Base-by-base conservation (phyloP, 2,329 filamentous ascomycete species). In the Alternaria brassicae region DNA sequence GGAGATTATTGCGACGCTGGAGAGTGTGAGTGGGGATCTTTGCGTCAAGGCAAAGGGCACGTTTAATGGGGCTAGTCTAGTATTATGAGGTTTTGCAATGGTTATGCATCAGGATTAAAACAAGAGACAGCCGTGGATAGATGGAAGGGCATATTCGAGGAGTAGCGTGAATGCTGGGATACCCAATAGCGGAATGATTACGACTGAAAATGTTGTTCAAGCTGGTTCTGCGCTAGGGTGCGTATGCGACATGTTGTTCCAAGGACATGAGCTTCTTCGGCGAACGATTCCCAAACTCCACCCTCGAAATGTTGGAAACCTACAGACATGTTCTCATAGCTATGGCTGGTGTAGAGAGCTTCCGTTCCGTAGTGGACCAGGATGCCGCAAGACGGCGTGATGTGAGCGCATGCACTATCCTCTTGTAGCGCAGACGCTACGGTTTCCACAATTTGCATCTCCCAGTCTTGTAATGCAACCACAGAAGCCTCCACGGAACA, bases 1-100 rank as follows among this genome's bases (percentile, higher is more conserved):
- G 21, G 88, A 84, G 79, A 86, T 85, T 41, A 75, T 77, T 37
- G 86, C 81, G 3, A 81, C 79, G 21, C 69, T 90, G 13, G 85
- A 88, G 77, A 84, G 79, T 17, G 62, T 83, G 21, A 79, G 82
- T n/a, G 89, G 88, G 5, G 78, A 76, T 30, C 72, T 87, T 9
- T 87, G 82, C 67, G 87, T 58, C 4, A 58, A 58, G 30, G 56
- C 56, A 1, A 58, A 58, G 32, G 56, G 42, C 28, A 49, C 36
- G 10, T 58, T 58, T 17, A 34, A 41, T 32, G 28, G 40, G 10
- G 1, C 13, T n/a, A 36, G 44, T 34, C 28, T 15, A 0, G 7
- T 21, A 0, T 19, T 47, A 6, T 21, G 17, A 47, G 6, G 42
- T n/a, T n/a, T n/a, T n/a, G n/a, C n/a, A n/a, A n/a, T n/a, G n/a